These are phyloP conservation scores for Deuterostichococcus epilithicus DNA, from an alignment of 139 green algal genomes.

Conservation along the genomic window DNA sequence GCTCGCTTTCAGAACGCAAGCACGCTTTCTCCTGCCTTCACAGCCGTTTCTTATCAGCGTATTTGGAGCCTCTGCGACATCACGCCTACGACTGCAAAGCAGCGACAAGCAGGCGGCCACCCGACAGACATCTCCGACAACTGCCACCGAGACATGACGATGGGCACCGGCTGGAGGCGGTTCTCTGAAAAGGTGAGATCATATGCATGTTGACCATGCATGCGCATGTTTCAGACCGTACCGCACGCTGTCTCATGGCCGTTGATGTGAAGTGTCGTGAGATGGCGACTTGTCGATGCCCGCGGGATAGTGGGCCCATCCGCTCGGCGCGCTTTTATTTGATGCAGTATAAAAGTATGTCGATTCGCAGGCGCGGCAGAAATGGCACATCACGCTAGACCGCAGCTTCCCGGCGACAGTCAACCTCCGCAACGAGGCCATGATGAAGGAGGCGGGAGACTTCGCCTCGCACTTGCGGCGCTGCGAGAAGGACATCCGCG, in stretches of 20 bases:
- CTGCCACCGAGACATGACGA: background rate
- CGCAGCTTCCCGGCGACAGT: slow-evolving; percentile 61
- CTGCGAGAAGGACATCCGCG: slow-evolving; percentile 78
- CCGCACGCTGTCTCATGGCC: too few relatives aligned
- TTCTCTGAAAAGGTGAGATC: slow-evolving; percentile 34
- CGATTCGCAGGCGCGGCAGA: slow-evolving; percentile 47
- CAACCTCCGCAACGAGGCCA: slow-evolving; percentile 79
- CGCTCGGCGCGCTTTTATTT: too few relatives aligned
- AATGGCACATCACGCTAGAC: slow-evolving; percentile 53
- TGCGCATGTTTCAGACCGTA: background rate
- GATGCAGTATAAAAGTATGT: too few relatives aligned
- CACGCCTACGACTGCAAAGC: too few relatives aligned
- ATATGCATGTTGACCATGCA: background rate
- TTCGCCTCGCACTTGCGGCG: slow-evolving; percentile 66
- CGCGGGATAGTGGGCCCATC: too few relatives aligned
- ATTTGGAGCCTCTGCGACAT: too few relatives aligned
- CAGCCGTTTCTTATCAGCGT: too few relatives aligned
- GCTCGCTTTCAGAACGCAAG: too few relatives aligned
- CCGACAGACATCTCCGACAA: background rate
- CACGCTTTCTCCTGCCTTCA: too few relatives aligned
- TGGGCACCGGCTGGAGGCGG: slow-evolving; percentile 45
- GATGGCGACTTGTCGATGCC: too few relatives aligned
- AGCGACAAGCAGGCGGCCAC: background rate
- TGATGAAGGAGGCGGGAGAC: slow-evolving; percentile 76
- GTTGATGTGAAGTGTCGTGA: too few relatives aligned